Conservation (phyloP, 345 rosid species). For the Aquilaria sinensis region DNA sequence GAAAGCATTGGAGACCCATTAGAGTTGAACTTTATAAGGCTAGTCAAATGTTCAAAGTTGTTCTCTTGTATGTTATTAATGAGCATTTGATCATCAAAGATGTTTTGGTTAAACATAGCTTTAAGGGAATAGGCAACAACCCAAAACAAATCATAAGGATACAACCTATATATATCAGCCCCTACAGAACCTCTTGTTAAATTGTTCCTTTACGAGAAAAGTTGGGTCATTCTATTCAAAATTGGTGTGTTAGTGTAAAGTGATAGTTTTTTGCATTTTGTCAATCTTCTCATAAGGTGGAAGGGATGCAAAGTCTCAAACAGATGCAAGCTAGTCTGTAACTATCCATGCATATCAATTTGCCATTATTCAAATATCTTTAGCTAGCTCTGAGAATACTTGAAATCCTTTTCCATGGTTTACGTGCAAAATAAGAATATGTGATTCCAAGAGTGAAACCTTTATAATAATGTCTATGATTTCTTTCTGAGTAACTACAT, state of each 20-base stretch:
- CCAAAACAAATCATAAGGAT: conserved; percentile 93
- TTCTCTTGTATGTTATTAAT: conserved; percentile 40
- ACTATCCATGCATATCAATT: conserved; percentile 67
- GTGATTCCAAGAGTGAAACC: conserved; percentile 52
- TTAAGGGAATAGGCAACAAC: conserved; percentile 53
- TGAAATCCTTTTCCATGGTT: conserved; percentile 57
- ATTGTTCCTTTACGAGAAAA: conserved; percentile 37
- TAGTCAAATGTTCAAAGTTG: conserved; percentile 69
- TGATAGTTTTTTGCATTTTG: conserved; percentile 52
- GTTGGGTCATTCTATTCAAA: conserved; percentile 37
- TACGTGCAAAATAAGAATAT: conserved; percentile 72
- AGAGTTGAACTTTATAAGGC: conserved; percentile 50
- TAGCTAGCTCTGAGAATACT: conserved; percentile 42
- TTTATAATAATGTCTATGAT: conserved; percentile 36
- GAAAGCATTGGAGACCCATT: conserved; percentile 36
- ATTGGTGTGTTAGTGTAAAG: conserved; percentile 63
- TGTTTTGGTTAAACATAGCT: conserved; percentile 41
- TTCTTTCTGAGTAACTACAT: conserved; percentile 28
- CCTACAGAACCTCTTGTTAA: conserved; percentile 39
- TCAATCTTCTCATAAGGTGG: conserved; percentile 20
- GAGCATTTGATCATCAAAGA: conserved; percentile 50
- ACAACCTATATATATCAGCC: conserved; percentile 55
- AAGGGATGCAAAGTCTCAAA: conserved; percentile 47
- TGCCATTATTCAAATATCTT: conserved; percentile 69
- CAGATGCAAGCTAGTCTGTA: conserved; percentile 85